Evolutionary conservation across 2,329 filamentous ascomycete genomes (phyloP).

Genomic region (Verticillium albo-atrum): DNA sequence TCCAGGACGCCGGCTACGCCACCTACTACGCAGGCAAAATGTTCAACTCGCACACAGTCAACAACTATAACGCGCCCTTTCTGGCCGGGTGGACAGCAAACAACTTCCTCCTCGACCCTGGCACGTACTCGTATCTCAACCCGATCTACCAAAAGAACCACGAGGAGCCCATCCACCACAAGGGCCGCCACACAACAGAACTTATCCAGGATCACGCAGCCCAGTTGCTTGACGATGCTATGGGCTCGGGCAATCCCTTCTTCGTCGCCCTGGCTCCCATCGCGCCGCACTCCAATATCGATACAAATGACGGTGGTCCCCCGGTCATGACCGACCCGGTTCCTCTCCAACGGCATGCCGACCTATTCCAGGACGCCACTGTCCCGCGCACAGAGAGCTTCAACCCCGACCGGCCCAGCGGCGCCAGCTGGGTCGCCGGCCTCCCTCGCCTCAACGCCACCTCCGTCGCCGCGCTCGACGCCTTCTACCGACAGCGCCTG

Average conservation of each 20-base stretch:
- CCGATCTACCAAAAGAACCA: conserved; percentile 41
- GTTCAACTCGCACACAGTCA: conserved; percentile 58
- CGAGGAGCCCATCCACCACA: conserved; percentile 20
- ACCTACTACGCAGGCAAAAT: conserved; percentile 71
- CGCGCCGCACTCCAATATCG: conserved; percentile 59
- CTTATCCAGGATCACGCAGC: conserved; percentile 54
- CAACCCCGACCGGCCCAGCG: conserved; percentile 51
- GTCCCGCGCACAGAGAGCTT: conserved; percentile 62
- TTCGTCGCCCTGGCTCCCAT: conserved; percentile 63
- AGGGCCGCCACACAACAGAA: conserved; percentile 40
- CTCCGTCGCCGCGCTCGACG: conserved; percentile 41
- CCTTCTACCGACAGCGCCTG: conserved; percentile 47
- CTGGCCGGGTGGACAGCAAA: conserved; percentile 55
- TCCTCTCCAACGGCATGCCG: conserved; percentile 53
- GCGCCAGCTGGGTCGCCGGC: conserved; percentile 41
- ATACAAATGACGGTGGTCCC: conserved; percentile 12
- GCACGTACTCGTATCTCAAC: conserved; percentile 39
- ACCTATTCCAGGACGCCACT: conserved; percentile 55
- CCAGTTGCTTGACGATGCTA: conserved; percentile 56
- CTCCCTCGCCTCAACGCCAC: conserved; percentile 35
- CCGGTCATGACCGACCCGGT: conserved; percentile 33
- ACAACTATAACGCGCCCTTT: conserved; percentile 56
- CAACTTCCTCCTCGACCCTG: conserved; percentile 27
- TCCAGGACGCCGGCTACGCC: conserved; percentile 64
- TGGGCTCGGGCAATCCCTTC: conserved; percentile 52